Evolutionary conservation across 2,329 filamentous ascomycete species (phyloP).

Genomic region (Sporothrix luriei): DNA sequence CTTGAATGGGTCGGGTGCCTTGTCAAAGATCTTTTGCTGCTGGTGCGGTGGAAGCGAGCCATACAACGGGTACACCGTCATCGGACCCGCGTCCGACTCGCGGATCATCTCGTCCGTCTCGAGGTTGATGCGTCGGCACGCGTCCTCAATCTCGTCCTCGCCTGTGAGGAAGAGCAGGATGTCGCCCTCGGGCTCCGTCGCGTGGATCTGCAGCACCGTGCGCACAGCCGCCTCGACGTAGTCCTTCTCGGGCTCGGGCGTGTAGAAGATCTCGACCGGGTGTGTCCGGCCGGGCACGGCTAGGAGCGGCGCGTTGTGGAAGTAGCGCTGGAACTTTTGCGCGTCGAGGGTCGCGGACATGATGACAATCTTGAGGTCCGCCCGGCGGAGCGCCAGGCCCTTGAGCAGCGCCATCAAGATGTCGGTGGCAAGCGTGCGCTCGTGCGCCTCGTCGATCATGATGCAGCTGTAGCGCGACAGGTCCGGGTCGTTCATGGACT

Average conservation of each 20-base stretch:
- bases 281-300: slow-evolving; percentile 94
- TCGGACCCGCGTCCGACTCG: slow-evolving; percentile 86
- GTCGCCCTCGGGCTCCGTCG: slow-evolving; percentile 87
- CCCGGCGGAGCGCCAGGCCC: slow-evolving; percentile 76
- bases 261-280: slow-evolving; percentile 98
- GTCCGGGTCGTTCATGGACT: slow-evolving; percentile 94
- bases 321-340: slow-evolving; percentile 97
- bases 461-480: slow-evolving; percentile 94
- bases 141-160: slow-evolving; percentile 98
- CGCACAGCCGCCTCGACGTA: slow-evolving; percentile 95
- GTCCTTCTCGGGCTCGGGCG: slow-evolving; percentile 90
- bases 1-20: slow-evolving; percentile 72
- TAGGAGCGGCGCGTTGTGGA: slow-evolving; percentile 88
- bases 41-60: slow-evolving; percentile 88
- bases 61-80: slow-evolving; percentile 91
- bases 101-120: slow-evolving; percentile 90
- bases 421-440: slow-evolving; percentile 94
- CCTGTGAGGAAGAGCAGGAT: slow-evolving; percentile 93
- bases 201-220: slow-evolving; percentile 95
- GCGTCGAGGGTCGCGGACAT: slow-evolving; percentile 98
- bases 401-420: slow-evolving; percentile 96
- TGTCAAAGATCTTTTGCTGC: slow-evolving; percentile 94
- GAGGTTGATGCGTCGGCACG: slow-evolving; percentile 84
- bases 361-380: slow-evolving; percentile 96
- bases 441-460: slow-evolving; percentile 97